Evolutionary conservation across 2,329 filamentous ascomycete species (phyloP), one percentile per base, ranked within the genome.

Genomic region (Colletotrichum sansevieriae): DNA sequence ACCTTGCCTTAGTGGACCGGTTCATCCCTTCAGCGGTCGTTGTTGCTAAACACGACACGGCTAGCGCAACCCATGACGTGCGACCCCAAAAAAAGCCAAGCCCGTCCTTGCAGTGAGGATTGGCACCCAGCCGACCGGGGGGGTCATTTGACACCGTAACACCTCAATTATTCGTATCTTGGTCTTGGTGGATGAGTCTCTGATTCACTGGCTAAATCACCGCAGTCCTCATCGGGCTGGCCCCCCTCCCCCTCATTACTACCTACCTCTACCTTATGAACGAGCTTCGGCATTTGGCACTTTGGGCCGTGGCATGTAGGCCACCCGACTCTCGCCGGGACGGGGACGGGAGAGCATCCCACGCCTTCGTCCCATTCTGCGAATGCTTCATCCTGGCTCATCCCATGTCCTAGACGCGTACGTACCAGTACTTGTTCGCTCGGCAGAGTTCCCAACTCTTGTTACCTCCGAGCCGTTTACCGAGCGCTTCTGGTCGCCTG

Each of bases 1-100:
- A 18, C 18, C 18, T 18, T 18, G 18, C 18, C 18, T 63, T 52
- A 25, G 47, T 55, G 47, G 33, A 65, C n/a, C 39, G 4, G 65
- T 65, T 65, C 61, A 55, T 65, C 65, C 54, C 46, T 65, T 49
- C 61, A 56, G 44, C 33, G 29, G 37, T 39, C 25, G 51, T 51
- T 55, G 39, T 15, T 67, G 43, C 18, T 64, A 44, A 54, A 55
- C 47, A 59, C 65, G 54, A 59, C 29, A 65, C 60, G 39, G 54
- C 35, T 52, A 47, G 35, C 46, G 58, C 22, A 47, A 33, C 15
- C 20, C 41, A 65, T 65, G 63, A 67, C 64, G 64, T 63, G 43
- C n/a, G 41, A 43, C 33, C 37, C 47, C 29, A 37, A 33, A 61
- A 37, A 51, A 13, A 54, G 47, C 20, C 46, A 54, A 52, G 20